phyloP scores from a whole-genome alignment of 1,284 basidiomycete genomes.

The Cutaneotrichosporon daszewskae region DNA sequence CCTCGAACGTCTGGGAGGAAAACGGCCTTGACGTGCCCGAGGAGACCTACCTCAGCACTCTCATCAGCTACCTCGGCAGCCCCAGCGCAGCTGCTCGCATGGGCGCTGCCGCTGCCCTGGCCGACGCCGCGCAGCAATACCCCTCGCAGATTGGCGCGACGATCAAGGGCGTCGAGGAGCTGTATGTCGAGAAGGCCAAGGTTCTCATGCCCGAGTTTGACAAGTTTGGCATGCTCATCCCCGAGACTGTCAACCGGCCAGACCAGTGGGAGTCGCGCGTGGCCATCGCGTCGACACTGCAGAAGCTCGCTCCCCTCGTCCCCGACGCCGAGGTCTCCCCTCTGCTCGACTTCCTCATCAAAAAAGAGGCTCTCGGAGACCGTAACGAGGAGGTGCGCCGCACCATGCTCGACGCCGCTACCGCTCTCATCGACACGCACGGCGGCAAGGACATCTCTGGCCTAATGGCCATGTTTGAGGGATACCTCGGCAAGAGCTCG shows the following conservation, averaged over 20 bases:
- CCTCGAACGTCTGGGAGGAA: conserved; percentile 85
- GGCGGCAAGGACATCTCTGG: conserved; percentile 67
- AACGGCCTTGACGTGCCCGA: conserved; percentile 88
- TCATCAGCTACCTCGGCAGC: conserved; percentile 71
- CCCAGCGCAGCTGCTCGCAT: conserved; percentile 74
- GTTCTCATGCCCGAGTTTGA: conserved; percentile 84
- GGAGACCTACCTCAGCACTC: conserved; percentile 57
- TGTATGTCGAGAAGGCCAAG: conserved; percentile 85
- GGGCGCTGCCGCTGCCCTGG: conserved; percentile 67
- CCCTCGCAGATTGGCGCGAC: conserved; percentile 61
- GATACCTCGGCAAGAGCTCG: conserved; percentile 61
- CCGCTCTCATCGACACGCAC: conserved; percentile 73
- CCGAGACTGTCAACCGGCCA: conserved; percentile 77
- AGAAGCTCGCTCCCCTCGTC: conserved; percentile 64
- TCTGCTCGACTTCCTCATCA: conserved; percentile 83
- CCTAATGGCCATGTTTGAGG: conserved; percentile 81
- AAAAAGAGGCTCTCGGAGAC: conserved; percentile 82
- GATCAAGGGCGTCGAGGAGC: conserved; percentile 55
- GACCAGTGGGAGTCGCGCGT: conserved; percentile 87
- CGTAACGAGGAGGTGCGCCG: conserved; percentile 72
- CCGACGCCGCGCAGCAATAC: conserved; percentile 69
- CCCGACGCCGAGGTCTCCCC: conserved; percentile 62
- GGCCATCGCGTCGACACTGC: conserved; percentile 68
- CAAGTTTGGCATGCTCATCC: conserved; percentile 88
- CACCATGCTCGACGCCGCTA: conserved; percentile 81